phyloP scores from a whole-genome alignment of 23 red algal species.

The Gracilariopsis chorda region DNA sequence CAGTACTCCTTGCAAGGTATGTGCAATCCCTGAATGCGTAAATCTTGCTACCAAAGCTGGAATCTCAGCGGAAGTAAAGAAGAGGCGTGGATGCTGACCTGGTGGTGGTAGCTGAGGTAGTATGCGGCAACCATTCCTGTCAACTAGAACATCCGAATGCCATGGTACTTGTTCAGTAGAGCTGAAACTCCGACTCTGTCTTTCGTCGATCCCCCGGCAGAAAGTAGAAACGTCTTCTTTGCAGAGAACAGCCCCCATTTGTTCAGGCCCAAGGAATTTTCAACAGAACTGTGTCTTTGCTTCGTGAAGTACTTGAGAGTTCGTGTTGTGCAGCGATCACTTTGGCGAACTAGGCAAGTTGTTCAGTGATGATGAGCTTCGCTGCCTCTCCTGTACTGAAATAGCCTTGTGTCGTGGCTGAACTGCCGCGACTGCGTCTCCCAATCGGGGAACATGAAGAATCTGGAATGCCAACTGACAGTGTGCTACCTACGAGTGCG shows the following conservation, averaged over 20 bases:
- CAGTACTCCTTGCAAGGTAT: neutral
- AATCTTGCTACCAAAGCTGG: slow-evolving; percentile 40
- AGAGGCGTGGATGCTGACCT: slow-evolving; percentile 65
- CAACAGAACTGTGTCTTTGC: too few relatives aligned
- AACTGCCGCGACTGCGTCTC: too few relatives aligned
- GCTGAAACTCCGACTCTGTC: neutral
- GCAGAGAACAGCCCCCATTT: slow-evolving; percentile 40
- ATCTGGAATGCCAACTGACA: too few relatives aligned
- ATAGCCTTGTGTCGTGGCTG: too few relatives aligned
- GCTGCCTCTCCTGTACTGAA: too few relatives aligned
- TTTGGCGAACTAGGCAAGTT: too few relatives aligned
- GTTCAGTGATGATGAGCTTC: too few relatives aligned
- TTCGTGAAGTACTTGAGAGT: too few relatives aligned
- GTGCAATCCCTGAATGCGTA: slow-evolving; percentile 36
- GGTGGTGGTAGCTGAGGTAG: slow-evolving; percentile 45
- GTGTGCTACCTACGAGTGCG: too few relatives aligned
- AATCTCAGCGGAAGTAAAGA: slow-evolving; percentile 52
- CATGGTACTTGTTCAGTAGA: slow-evolving; percentile 45
- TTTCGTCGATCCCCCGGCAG: neutral
- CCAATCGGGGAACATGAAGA: too few relatives aligned
- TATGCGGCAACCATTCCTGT: slow-evolving; percentile 51
- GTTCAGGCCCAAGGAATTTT: too few relatives aligned
- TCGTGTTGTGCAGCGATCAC: too few relatives aligned
- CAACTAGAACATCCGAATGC: slow-evolving; percentile 62
- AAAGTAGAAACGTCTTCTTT: slow-evolving; percentile 7